Evolutionary conservation across 2,329 filamentous ascomycete genomes (phyloP), one percentile per base, ranked within the genome.

Genomic region (Cercospora janseana): DNA sequence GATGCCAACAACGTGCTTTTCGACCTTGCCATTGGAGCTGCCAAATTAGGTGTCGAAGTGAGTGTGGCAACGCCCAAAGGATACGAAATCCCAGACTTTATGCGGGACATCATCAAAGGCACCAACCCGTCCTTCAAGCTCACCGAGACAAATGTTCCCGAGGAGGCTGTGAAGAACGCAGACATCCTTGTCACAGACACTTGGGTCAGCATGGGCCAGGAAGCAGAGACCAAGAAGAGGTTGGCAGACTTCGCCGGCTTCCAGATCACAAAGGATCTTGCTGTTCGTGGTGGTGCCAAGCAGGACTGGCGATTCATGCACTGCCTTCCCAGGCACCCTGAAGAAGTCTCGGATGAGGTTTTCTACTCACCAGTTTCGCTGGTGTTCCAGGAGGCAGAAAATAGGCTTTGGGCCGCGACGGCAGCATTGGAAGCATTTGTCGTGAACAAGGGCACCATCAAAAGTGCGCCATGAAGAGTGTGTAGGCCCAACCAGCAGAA

Each of bases 121-220:
- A 80, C 88, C 12, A 40, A 55, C 10, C 42, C 59, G 9, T 49
- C 32, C 21, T 60, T 54, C 35, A 58, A 52, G 16, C 76, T 96
- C 26, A 74, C 72, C 4, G 86, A 95, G 70, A 94, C 88, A 0
- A 86, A 78, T 16, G 75, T 86, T 1, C 93, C 92, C 0, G 88
- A 93, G 67, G 88, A 95, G 64, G 93, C 78, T 1, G 83, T 96
- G 66, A 87, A 87, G 73, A 75, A 85, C 57, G 92, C 93, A 3
- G 86, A 98, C 67, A 80, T 97, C 46, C 76, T 98, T 51, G 90
- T 97, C 16, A 98, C 93, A 1, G 93, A 98, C 66, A 98, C 93
- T 1, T 98, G 93, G 93, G 81, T 98, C 24, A 95, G 89, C 1
- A 98, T 98, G 93, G 93, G 93, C 38, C 92, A 97, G 71, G 93